phyloP scores from a whole-genome alignment of 805 yeast genomes.

The Ogataea wickerhamii region DNA sequence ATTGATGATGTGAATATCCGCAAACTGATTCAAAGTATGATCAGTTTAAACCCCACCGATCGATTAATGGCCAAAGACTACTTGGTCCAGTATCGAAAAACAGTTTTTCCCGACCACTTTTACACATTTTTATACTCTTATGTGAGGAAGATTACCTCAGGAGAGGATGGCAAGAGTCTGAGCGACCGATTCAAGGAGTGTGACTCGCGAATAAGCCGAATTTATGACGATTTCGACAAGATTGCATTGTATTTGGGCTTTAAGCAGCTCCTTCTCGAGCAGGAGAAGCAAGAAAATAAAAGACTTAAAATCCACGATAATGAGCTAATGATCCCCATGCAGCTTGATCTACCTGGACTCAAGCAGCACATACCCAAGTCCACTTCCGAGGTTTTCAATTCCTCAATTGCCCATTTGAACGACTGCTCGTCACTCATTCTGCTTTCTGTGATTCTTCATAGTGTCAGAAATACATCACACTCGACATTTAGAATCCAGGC shows the following conservation, averaged over 20 bases:
- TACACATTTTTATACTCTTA: conserved; percentile 69
- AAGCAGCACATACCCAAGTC: conserved; percentile 42
- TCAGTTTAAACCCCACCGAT: conserved; percentile 55
- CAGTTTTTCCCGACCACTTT: conserved; percentile 64
- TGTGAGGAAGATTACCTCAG: conserved; percentile 40
- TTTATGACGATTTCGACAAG: conserved; percentile 57
- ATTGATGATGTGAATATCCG: conserved; percentile 50
- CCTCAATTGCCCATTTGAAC: conserved; percentile 17
- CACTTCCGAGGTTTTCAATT: conserved; percentile 28
- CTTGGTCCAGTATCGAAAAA: conserved; percentile 45
- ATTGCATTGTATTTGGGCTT: conserved; percentile 41
- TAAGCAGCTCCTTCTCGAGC: conserved; percentile 20
- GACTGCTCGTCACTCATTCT: conserved; percentile 55
- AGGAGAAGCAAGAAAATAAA: background rate
- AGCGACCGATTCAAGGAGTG: conserved; percentile 38
- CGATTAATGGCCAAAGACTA: conserved; percentile 56
- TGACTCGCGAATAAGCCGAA: conserved; percentile 54
- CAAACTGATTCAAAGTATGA: conserved; percentile 59
- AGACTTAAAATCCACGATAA: conserved; percentile 6
- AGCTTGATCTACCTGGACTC: conserved; percentile 51
- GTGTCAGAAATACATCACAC: conserved; percentile 56
- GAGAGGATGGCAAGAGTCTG: conserved; percentile 4
- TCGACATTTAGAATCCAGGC: conserved; percentile 63
- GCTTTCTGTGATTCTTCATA: conserved; percentile 54
- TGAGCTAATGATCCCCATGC: conserved; percentile 35